phyloP scores from a whole-genome alignment of 805 yeast species.

The Wickerhamomyces strasburgensis region DNA sequence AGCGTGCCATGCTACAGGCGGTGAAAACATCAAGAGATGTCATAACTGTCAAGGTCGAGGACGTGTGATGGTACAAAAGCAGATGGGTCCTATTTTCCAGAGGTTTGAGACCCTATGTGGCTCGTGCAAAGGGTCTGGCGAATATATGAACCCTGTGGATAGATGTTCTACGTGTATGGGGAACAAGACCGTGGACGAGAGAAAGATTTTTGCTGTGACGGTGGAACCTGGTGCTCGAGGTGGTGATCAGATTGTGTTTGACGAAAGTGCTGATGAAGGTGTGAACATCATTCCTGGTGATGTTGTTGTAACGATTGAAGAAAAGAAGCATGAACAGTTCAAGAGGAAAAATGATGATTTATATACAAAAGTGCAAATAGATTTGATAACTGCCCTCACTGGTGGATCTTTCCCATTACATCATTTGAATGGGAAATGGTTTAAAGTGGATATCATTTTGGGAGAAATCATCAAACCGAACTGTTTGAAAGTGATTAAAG shows the following conservation, averaged over 20 bases:
- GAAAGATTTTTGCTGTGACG: conserved; percentile 47
- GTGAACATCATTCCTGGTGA: conserved; percentile 59
- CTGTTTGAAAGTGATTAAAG: conserved; percentile 41
- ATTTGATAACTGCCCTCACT: conserved; percentile 47
- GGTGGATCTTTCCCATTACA: conserved; percentile 46
- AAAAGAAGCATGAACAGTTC: conserved; percentile 30
- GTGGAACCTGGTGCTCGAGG: conserved; percentile 51
- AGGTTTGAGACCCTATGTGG: conserved; percentile 40
- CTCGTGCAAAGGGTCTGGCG: conserved; percentile 40
- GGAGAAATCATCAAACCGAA: conserved; percentile 52
- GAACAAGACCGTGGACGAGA: conserved; percentile 39
- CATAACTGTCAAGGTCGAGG: conserved; percentile 40
- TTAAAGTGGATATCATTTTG: conserved; percentile 36
- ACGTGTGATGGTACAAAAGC: conserved; percentile 33
- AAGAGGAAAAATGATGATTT: conserved; percentile 42
- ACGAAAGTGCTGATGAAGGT: conserved; percentile 66
- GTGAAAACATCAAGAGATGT: conserved; percentile 29
- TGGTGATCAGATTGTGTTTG: conserved; percentile 47
- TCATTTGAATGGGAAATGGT: conserved; percentile 32
- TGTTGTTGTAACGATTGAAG: conserved; percentile 50
- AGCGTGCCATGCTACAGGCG: conserved; percentile 51
- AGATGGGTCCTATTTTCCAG: conserved; percentile 41
- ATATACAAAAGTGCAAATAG: conserved; percentile 39
- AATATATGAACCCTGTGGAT: conserved; percentile 27
- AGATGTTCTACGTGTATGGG: conserved; percentile 41